Percentiles rank a stretch among this genome's conserved stretches.
Evolutionary conservation across 2,329 filamentous ascomycete species (phyloP).

Genomic region (Trichoderma sp.): DNA sequence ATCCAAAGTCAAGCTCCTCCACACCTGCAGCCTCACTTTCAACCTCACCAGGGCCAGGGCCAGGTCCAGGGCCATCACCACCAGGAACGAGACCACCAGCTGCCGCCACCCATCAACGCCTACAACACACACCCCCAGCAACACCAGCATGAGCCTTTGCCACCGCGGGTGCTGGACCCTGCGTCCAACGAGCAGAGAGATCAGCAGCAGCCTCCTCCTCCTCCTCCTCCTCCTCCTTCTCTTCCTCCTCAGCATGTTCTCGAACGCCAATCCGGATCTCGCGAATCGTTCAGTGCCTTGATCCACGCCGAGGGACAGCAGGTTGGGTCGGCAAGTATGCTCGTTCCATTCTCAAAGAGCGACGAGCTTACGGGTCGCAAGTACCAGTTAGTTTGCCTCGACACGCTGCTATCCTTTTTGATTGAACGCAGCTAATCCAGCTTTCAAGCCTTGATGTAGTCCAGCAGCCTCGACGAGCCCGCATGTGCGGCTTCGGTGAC

Average conservation of each 20-base stretch:
- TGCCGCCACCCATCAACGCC: background rate
- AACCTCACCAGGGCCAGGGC: background rate
- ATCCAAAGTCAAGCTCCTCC: conserved; percentile 17
- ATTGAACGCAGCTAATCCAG: conserved; percentile 22
- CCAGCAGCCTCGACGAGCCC: conserved; percentile 87
- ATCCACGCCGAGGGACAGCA: conserved; percentile 4
- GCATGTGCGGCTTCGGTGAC: conserved; percentile 99
- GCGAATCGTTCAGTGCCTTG: background rate
- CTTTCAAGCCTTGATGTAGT: conserved; percentile 66
- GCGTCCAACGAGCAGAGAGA: conserved; percentile 6
- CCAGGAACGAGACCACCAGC: conserved; percentile 13
- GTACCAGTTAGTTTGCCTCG: conserved; percentile 33
- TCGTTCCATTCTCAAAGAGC: conserved; percentile 35
- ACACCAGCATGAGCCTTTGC: conserved; percentile 16
- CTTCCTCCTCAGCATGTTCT: conserved; percentile 4
- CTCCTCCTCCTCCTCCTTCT: background rate
- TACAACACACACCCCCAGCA: background rate
- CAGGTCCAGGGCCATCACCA: conserved; percentile 18
- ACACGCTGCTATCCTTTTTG: background rate
- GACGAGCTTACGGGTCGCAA: conserved; percentile 36
- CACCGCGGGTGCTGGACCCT: conserved; percentile 1
- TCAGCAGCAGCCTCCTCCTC: background rate
- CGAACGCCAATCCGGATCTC: background rate
- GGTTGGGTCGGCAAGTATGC: conserved; percentile 22
- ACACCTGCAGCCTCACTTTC: conserved; percentile 27